These are phyloP conservation scores for Aspergillus nanangensis DNA, from an alignment of 495 filamentous ascomycete genomes.

Conservation along the genomic window DNA sequence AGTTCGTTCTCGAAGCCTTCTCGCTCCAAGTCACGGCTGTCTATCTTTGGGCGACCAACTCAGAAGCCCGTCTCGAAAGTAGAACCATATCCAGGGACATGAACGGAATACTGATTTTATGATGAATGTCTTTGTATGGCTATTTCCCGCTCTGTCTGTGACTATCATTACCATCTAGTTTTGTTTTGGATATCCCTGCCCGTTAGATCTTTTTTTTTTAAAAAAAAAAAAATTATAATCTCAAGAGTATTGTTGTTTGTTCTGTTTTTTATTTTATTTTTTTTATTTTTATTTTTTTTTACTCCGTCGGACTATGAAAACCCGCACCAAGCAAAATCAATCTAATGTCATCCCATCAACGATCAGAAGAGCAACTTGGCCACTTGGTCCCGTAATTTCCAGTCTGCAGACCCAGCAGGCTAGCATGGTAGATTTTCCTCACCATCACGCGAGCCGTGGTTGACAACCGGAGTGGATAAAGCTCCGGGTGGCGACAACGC, in stretches of 20 bases:
- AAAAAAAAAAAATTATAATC: too few species aligned
- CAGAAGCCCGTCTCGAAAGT: slow-evolving; percentile 22
- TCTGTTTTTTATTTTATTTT: slow-evolving; percentile 6
- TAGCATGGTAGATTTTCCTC: background rate
- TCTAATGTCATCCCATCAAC: background rate
- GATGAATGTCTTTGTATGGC: background rate
- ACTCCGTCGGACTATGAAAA: background rate
- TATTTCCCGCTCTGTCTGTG: background rate
- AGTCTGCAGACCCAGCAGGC: background rate
- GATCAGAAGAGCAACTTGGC: background rate
- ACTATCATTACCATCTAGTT: background rate
- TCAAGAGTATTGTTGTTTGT: too few species aligned
- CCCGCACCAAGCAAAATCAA: background rate
- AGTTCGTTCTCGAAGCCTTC: slow-evolving; percentile 15
- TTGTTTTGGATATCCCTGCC: background rate
- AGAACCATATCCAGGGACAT: slow-evolving; percentile 42
- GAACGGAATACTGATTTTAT: slow-evolving; percentile 9
- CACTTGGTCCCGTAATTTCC: background rate
- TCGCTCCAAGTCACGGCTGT: slow-evolving; percentile 31
- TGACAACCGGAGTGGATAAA: slow-evolving; percentile 4
- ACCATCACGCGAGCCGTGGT: slow-evolving; percentile 11
- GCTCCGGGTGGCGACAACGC: slow-evolving; percentile 4
- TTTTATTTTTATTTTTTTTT: background rate
- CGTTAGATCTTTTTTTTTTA: too few species aligned
- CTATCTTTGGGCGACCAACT: slow-evolving; percentile 28